Evolutionary conservation across 225 moss, liverwort and hornwort genomes (phyloP).

Genomic region (Sphagnum contortum): DNA sequence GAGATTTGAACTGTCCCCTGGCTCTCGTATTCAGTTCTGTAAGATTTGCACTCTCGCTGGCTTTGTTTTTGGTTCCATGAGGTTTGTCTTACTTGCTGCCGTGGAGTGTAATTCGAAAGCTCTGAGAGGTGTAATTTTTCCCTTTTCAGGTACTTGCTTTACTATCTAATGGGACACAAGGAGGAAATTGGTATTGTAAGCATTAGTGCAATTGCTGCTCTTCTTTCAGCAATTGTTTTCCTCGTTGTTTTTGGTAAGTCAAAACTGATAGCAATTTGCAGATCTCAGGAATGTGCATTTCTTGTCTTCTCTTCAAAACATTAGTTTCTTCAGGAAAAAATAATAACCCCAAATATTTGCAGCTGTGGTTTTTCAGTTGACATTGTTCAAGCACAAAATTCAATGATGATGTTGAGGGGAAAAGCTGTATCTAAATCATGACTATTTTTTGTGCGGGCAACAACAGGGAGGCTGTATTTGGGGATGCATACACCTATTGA

Average conservation of each 20-base stretch:
- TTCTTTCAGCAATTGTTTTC: conserved; percentile 22
- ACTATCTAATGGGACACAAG: conserved; percentile 32
- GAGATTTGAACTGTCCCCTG: not conserved
- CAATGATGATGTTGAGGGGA: conserved; percentile 6
- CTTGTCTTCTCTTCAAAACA: not conserved
- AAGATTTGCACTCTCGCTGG: not conserved
- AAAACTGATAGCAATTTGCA: not conserved
- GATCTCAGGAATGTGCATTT: too few relatives aligned
- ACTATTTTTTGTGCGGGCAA: too few relatives aligned
- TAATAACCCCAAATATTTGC: not conserved
- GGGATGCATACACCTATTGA: conserved; percentile 95
- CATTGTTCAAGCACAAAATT: not conserved
- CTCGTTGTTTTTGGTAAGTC: conserved; percentile 66
- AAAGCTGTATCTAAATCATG: not conserved
- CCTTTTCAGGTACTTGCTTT: conserved; percentile 44
- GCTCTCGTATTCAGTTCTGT: not conserved
- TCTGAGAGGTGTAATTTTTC: conserved; percentile 4
- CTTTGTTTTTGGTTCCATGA: not conserved
- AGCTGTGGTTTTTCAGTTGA: not conserved
- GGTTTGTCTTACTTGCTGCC: not conserved
- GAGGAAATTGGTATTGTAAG: conserved; percentile 20
- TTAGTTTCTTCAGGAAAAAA: not conserved
- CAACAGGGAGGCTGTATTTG: conserved; percentile 69
- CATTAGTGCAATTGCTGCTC: conserved; percentile 19
- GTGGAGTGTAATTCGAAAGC: not conserved